These are phyloP conservation scores for Sclerotinia trifoliorum DNA, from an alignment of 2,329 filamentous ascomycete genomes.

Conservation along the genomic window DNA sequence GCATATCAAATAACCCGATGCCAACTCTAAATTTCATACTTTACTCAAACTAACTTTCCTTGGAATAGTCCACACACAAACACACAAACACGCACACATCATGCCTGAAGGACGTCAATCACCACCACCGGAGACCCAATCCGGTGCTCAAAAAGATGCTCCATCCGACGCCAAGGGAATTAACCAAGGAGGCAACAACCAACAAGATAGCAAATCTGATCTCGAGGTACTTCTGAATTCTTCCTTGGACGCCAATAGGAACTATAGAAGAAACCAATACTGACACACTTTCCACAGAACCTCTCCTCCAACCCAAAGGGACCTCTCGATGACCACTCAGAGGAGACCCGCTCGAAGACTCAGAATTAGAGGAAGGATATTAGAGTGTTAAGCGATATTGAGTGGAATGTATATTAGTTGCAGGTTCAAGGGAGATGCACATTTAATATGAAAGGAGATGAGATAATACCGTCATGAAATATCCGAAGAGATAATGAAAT, in stretches of 20 bases:
- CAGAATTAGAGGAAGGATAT: not conserved
- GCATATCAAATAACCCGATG: no score
- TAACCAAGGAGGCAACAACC: slow-evolving; percentile 51
- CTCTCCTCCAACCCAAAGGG: slow-evolving; percentile 66
- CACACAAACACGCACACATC: slow-evolving; percentile 42
- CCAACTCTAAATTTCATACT: not conserved
- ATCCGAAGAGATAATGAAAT: not conserved
- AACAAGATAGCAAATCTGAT: slow-evolving; percentile 51
- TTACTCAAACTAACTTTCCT: not conserved
- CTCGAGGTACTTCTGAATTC: slow-evolving; percentile 46
- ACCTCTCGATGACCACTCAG: slow-evolving; percentile 58
- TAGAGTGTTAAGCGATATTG: not conserved
- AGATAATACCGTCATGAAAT: slow-evolving; percentile 1
- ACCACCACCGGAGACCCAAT: slow-evolving; percentile 68
- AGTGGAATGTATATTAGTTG: not conserved
- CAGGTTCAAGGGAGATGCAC: not conserved
- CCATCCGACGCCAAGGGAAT: slow-evolving; percentile 58
- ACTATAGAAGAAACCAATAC: not conserved
- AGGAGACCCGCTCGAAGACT: slow-evolving; percentile 48
- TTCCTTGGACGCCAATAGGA: not conserved
- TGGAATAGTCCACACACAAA: slow-evolving; percentile 18
- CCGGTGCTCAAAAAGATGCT: slow-evolving; percentile 60
- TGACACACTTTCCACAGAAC: slow-evolving; percentile 40
- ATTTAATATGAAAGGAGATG: not conserved
- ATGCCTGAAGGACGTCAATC: slow-evolving; percentile 72